phyloP scores from a whole-genome alignment of 2,329 filamentous ascomycete genomes.

The Aspergillus quadrilineatus region DNA sequence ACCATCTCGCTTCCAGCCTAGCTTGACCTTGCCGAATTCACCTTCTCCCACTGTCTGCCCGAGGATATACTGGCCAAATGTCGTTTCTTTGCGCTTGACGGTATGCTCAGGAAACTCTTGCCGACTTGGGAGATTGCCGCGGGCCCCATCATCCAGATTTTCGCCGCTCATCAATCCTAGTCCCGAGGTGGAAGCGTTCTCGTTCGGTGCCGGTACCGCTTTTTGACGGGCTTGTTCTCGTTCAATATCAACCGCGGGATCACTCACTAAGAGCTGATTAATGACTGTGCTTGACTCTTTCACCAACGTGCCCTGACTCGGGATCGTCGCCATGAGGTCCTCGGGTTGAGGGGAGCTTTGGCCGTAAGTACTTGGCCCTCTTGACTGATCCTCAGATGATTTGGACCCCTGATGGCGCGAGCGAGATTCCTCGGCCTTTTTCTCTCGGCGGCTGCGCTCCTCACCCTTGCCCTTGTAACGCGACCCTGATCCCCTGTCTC shows the following conservation, averaged over 20 bases:
- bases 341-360: conserved; percentile 34
- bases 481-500: conserved; percentile 41
- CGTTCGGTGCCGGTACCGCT: conserved; percentile 55
- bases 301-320: conserved; percentile 60
- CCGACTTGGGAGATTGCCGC: conserved; percentile 43
- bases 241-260: conserved; percentile 70
- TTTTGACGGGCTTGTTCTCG: conserved; percentile 69
- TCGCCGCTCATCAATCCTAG: conserved; percentile 53
- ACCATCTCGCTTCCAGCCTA: conserved; percentile 96
- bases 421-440: conserved; percentile 37
- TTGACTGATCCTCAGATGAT: conserved; percentile 48
- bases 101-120: conserved; percentile 57
- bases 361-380: conserved; percentile 41
- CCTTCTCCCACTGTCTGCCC: conserved; percentile 96
- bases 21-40: conserved; percentile 97
- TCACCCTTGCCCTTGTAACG: conserved; percentile 43
- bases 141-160: conserved; percentile 46
- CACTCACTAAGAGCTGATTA: conserved; percentile 72
- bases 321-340: conserved; percentile 54
- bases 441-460: conserved; percentile 44
- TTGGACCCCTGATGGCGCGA: conserved; percentile 50
- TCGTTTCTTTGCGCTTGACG: conserved; percentile 74
- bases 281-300: conserved; percentile 78
- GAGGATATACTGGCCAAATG: conserved; percentile 93
- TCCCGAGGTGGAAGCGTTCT: conserved; percentile 48